Evolutionary conservation across 2,329 filamentous ascomycete genomes (phyloP).

Genomic region (Aspergillus texensis): DNA sequence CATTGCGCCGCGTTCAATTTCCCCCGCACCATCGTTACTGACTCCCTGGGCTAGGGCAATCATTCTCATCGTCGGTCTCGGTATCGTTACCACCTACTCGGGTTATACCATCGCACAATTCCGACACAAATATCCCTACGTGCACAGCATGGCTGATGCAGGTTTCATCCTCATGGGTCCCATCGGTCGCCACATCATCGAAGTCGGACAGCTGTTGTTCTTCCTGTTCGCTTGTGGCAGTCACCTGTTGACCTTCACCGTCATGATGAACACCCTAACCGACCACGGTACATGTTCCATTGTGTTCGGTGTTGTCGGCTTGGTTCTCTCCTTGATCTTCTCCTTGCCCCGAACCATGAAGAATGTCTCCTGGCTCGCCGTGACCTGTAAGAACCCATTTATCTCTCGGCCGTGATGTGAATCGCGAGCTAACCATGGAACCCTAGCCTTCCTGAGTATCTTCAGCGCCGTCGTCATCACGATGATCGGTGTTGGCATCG

Average conservation of each 20-base stretch:
- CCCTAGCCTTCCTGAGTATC: conserved; percentile 63
- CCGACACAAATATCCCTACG: conserved; percentile 57
- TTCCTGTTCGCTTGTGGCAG: conserved; percentile 70
- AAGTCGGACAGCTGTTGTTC: conserved; percentile 63
- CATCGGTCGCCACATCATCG: conserved; percentile 64
- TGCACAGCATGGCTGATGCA: conserved; percentile 69
- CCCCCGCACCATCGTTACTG: background rate
- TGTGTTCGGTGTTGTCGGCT: conserved; percentile 61
- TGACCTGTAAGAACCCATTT: conserved; percentile 49
- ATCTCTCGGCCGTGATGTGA: background rate
- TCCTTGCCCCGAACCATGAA: conserved; percentile 65
- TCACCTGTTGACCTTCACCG: conserved; percentile 70
- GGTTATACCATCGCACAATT: conserved; percentile 63
- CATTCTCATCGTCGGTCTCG: conserved; percentile 57
- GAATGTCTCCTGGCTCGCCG: conserved; percentile 63
- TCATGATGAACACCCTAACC: conserved; percentile 68
- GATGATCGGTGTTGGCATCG: conserved; percentile 66
- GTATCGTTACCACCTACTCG: conserved; percentile 60
- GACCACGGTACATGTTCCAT: conserved; percentile 65
- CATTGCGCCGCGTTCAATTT: background rate
- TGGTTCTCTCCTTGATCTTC: conserved; percentile 60
- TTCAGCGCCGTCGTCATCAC: conserved; percentile 65
- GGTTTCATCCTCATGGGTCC: conserved; percentile 64
- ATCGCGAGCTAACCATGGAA: background rate
- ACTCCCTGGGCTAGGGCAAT: conserved; percentile 42